phyloP scores from a whole-genome alignment of 495 filamentous ascomycete genomes.

The Penicillium crystallinum region DNA sequence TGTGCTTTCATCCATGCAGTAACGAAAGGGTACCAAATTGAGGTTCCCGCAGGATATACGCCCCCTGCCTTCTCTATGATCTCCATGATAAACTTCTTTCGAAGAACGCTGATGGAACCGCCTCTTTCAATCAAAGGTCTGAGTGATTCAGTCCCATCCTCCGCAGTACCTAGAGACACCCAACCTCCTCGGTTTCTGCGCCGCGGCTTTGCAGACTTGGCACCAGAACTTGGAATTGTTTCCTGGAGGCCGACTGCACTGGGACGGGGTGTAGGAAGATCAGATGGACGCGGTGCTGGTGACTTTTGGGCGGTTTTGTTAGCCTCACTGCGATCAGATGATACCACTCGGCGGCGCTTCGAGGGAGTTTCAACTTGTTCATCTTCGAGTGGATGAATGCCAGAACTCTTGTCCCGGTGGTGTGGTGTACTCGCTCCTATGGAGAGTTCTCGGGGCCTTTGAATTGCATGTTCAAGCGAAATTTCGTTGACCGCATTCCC shows the following conservation, averaged over 20 bases:
- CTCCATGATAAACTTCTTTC: slow-evolving; percentile 62
- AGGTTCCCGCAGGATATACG: slow-evolving; percentile 67
- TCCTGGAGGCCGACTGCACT: not conserved
- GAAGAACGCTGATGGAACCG: slow-evolving; percentile 44
- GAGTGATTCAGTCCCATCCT: not conserved
- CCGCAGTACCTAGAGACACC: not conserved
- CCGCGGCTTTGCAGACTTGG: not conserved
- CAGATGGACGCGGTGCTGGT: not conserved
- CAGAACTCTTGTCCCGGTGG: not conserved
- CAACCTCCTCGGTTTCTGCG: not conserved
- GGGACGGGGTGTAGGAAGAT: not conserved
- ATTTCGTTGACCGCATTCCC: not conserved
- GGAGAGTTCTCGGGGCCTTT: not conserved
- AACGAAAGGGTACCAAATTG: slow-evolving; percentile 66
- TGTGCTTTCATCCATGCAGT: slow-evolving; percentile 53
- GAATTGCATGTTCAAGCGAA: not conserved
- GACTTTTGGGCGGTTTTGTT: not conserved
- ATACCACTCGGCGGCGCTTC: slow-evolving; percentile 1
- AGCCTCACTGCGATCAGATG: not conserved
- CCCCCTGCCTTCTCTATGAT: slow-evolving; percentile 64
- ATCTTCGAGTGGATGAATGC: not conserved
- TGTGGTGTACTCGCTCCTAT: not conserved
- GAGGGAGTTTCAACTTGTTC: slow-evolving; percentile 1
- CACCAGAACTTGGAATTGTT: not conserved
- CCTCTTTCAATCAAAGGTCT: slow-evolving; percentile 21